phyloP scores from a whole-genome alignment of 805 yeast genomes.

The Metschnikowia cubensis region DNA sequence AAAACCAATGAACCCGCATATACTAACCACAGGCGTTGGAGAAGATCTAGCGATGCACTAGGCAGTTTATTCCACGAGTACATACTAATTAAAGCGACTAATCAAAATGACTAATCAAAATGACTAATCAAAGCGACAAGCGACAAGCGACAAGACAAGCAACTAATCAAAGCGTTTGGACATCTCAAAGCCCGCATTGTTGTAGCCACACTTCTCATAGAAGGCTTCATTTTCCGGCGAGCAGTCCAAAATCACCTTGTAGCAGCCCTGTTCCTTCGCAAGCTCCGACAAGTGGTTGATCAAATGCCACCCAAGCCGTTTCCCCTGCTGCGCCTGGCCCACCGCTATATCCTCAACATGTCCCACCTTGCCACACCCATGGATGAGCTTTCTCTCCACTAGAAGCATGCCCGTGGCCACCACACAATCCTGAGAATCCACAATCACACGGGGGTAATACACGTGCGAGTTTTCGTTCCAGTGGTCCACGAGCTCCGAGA shows the following conservation, averaged over 20 bases:
- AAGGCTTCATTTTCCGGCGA: constrained; percentile 76
- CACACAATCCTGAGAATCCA: constrained; percentile 46
- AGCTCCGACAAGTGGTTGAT: constrained; percentile 58
- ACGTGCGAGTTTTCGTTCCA: constrained; percentile 54
- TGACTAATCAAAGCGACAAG: too few species aligned
- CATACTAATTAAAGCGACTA: constrained; percentile 31
- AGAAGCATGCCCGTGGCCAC: constrained; percentile 84
- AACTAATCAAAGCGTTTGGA: constrained; percentile 39
- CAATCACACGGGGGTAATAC: constrained; percentile 70
- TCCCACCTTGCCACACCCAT: constrained; percentile 79
- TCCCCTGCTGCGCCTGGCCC: constrained; percentile 70
- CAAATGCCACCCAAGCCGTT: constrained; percentile 66
- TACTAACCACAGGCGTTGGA: constrained; percentile 14
- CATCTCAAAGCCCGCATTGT: constrained; percentile 68
- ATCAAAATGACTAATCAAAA: constrained; percentile 38
- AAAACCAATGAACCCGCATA: too few species aligned
- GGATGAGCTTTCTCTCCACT: constrained; percentile 80
- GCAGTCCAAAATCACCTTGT: constrained; percentile 88
- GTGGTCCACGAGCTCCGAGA: constrained; percentile 46
- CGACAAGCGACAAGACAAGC: neutral
- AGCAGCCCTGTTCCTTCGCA: constrained; percentile 64
- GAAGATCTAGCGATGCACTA: neutral
- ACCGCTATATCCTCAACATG: constrained; percentile 96
- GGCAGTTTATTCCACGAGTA: neutral
- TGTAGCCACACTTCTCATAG: constrained; percentile 83